phyloP scores from a whole-genome alignment of 2,329 filamentous ascomycete genomes.

The Coleophoma cylindrospora region DNA sequence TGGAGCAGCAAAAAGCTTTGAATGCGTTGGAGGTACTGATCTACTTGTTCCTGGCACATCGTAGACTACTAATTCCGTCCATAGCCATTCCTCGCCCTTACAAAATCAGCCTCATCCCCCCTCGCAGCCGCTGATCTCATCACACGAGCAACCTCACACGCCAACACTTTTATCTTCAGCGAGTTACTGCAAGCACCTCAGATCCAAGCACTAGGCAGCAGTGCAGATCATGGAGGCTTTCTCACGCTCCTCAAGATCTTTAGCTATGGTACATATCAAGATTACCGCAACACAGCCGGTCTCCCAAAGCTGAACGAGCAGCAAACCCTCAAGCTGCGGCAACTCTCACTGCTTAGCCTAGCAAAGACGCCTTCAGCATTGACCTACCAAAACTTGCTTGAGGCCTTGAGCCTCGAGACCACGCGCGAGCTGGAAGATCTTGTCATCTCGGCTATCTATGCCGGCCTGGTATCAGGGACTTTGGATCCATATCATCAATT shows the following conservation, averaged over 20 bases:
- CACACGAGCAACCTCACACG: constrained; percentile 79
- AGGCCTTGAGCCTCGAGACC: constrained; percentile 60
- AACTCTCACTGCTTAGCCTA: constrained; percentile 82
- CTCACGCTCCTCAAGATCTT: constrained; percentile 80
- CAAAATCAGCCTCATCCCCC: constrained; percentile 78
- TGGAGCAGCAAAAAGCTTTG: constrained; percentile 70
- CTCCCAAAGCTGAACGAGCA: constrained; percentile 68
- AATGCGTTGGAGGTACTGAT: constrained; percentile 54
- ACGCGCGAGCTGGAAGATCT: constrained; percentile 75
- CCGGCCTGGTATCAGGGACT: constrained; percentile 73
- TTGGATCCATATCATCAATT: constrained; percentile 73
- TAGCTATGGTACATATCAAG: constrained; percentile 82
- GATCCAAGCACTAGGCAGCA: constrained; percentile 65
- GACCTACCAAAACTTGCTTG: constrained; percentile 66
- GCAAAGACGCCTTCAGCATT: constrained; percentile 64
- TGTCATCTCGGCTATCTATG: constrained; percentile 83
- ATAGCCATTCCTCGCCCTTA: constrained; percentile 85
- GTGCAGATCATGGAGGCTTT: constrained; percentile 58
- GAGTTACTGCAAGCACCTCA: constrained; percentile 82
- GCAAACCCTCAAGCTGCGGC: constrained; percentile 81
- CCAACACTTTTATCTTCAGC: constrained; percentile 87
- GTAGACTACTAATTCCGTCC: constrained; percentile 21
- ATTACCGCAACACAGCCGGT: constrained; percentile 51
- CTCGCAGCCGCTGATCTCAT: constrained; percentile 83
- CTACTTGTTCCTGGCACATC: no score